These are phyloP conservation scores for Fusarium secorum DNA, from an alignment of 2,329 filamentous ascomycete genomes.

Conservation along the genomic window DNA sequence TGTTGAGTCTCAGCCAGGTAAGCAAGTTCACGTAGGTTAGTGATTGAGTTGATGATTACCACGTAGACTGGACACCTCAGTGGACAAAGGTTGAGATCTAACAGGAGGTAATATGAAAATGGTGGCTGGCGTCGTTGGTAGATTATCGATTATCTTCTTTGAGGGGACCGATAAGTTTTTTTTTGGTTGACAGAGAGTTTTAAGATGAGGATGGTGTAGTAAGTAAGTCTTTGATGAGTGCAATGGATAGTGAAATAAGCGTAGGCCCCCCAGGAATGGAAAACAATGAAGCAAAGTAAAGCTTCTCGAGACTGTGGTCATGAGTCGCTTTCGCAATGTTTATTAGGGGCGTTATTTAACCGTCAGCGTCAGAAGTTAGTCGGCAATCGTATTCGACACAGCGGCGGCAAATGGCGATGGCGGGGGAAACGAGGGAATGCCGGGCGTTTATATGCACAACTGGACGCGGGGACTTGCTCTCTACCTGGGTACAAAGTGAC, in stretches of 20 bases:
- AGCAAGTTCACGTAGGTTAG: background rate
- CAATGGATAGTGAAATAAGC: background rate
- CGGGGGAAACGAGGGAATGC: constrained; percentile 49
- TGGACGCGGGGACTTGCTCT: constrained; percentile 31
- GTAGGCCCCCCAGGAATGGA: background rate
- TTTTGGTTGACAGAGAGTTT: background rate
- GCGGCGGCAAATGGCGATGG: constrained; percentile 36
- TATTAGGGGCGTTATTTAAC: constrained; percentile 12
- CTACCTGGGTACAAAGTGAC: constrained; percentile 2
- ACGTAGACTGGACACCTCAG: background rate
- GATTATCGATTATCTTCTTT: background rate
- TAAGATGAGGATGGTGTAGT: background rate
- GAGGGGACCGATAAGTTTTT: background rate
- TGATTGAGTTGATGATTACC: background rate
- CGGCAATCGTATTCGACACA: constrained; percentile 37
- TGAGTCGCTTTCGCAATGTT: constrained; percentile 2
- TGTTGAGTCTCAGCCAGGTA: constrained; percentile 7
- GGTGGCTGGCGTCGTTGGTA: background rate
- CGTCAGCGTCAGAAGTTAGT: constrained; percentile 16
- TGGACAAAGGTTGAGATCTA: background rate
- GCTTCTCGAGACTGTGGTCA: constrained; percentile 7
- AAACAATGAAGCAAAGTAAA: background rate
- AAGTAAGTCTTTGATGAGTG: constrained; percentile 2
- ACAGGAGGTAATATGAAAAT: background rate
- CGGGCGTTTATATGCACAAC: constrained; percentile 59